Conservation (phyloP, 495 filamentous ascomycete genomes). For the Margaritispora aquatica region DNA sequence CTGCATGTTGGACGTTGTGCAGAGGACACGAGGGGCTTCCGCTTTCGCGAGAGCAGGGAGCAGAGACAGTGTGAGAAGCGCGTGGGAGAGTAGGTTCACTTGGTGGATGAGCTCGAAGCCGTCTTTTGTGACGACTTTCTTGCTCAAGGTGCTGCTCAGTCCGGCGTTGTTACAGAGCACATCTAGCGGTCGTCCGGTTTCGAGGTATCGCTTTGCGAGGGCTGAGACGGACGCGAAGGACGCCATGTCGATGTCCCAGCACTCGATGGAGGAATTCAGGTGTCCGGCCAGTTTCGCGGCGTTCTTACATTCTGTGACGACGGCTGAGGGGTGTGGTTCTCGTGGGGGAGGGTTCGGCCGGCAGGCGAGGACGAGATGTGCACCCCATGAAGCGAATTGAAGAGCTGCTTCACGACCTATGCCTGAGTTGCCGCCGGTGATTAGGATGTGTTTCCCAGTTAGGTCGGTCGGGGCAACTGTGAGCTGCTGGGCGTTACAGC, state of each 20-base stretch:
- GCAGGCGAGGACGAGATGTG: slow-evolving; percentile 10
- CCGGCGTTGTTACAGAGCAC: slow-evolving; percentile 11
- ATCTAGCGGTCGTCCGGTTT: background rate
- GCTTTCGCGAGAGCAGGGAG: slow-evolving; percentile 1
- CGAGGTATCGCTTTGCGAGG: slow-evolving; percentile 2
- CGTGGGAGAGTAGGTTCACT: slow-evolving; percentile 12
- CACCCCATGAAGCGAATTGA: slow-evolving; percentile 12
- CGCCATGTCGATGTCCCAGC: slow-evolving; percentile 12
- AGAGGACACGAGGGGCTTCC: slow-evolving; percentile 1
- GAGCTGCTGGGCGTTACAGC: background rate
- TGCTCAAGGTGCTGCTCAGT: background rate
- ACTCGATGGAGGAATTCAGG: background rate
- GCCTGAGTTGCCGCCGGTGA: slow-evolving; percentile 13
- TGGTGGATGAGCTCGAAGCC: slow-evolving; percentile 15
- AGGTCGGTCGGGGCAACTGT: slow-evolving; percentile 1
- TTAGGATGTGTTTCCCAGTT: slow-evolving; percentile 8
- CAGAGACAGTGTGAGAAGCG: slow-evolving; percentile 4
- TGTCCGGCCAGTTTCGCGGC: slow-evolving; percentile 2
- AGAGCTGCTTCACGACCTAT: slow-evolving; percentile 9
- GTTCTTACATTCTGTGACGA: slow-evolving; percentile 1
- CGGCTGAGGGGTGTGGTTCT: slow-evolving; percentile 7
- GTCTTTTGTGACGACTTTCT: background rate
- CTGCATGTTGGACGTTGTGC: slow-evolving; percentile 15
- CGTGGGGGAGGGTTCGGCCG: slow-evolving; percentile 4
- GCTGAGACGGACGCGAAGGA: slow-evolving; percentile 1